Conservation (phyloP, 257 asterid genomes). For the Capsicum pubescens region DNA sequence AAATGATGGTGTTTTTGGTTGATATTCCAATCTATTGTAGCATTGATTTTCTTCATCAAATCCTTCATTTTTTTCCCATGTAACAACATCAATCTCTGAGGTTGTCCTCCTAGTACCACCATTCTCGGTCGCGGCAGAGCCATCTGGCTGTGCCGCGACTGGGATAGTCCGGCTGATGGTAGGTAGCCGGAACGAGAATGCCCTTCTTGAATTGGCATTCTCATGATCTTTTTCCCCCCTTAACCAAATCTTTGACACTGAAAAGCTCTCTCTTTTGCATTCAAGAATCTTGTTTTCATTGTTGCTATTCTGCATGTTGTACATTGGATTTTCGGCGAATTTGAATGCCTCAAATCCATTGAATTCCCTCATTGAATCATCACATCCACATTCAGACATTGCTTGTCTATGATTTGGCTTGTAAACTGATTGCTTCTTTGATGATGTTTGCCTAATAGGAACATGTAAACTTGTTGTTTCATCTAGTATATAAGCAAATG, state of each 20-base stretch:
- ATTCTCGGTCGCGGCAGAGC: constrained; percentile 34
- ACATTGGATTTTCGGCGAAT: constrained; percentile 22
- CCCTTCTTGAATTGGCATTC: constrained; percentile 52
- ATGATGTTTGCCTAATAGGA: constrained; percentile 65
- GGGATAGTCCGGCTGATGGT: constrained; percentile 33
- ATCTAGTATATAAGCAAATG: constrained; percentile 91
- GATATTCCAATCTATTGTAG: constrained; percentile 66
- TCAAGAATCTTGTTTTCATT: constrained; percentile 38
- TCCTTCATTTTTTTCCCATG: constrained; percentile 59
- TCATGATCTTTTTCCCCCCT: constrained; percentile 54
- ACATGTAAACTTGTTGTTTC: constrained; percentile 71
- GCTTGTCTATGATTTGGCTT: constrained; percentile 63
- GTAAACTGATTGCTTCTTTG: constrained; percentile 60
- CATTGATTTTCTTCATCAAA: constrained; percentile 61
- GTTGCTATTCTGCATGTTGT: constrained; percentile 20
- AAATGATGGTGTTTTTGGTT: constrained; percentile 62
- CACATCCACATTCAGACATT: constrained; percentile 83
- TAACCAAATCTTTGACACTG: constrained; percentile 76
- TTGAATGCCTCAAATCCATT: constrained; percentile 60
- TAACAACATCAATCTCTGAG: constrained; percentile 57
- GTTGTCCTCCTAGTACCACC: constrained; percentile 47
- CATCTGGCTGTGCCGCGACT: constrained; percentile 30
- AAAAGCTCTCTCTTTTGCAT: constrained; percentile 68
- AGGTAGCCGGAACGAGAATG: constrained; percentile 75
- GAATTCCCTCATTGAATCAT: constrained; percentile 79